phyloP scores from a whole-genome alignment of 345 rosid species.

The Arabidopsis thaliana region TAIR10.1 NC_003075.7:9634001-9634500 shows the following conservation, averaged over 20 bases:
- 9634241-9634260: constrained; percentile 48
- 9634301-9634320: constrained; percentile 83
- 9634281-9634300: constrained; percentile 94
- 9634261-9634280: constrained; percentile 63
- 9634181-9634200: constrained; percentile 95
- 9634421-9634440: constrained; percentile 11
- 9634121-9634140: constrained; percentile 37
- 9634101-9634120: constrained; percentile 35
- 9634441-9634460: constrained; percentile 21
- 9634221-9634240: constrained; percentile 82
- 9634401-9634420: constrained; percentile 16
- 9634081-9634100: constrained; percentile 92
- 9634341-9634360: constrained; percentile 82
- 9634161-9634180: constrained; percentile 27
- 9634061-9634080: constrained; percentile 90
- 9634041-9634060: constrained; percentile 86
- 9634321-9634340: constrained; percentile 61
- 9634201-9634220: constrained; percentile 90
- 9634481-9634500: constrained; percentile 91
- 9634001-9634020: constrained; percentile 73
- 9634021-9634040: constrained; percentile 90
- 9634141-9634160: constrained; percentile 29
- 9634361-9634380: constrained; percentile 74
- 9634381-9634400: constrained; percentile 21
- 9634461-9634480: constrained; percentile 92